Base-by-base conservation (phyloP, 148 eudicot species). In the Chenopodium album region DNA sequence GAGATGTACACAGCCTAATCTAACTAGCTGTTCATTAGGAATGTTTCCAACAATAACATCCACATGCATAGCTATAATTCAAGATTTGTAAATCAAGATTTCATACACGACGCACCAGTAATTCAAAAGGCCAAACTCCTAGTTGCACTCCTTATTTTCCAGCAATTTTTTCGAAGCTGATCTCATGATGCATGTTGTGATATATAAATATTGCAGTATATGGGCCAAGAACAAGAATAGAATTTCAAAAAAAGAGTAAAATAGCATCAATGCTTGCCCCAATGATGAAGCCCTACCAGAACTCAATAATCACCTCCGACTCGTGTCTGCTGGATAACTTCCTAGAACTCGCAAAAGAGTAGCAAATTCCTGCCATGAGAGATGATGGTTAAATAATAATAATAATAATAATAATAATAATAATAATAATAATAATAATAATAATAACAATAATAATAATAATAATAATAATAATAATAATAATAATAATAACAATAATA, bases 331-430 rank as follows among this genome's bases (percentile, higher is more conserved):
- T 0, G 93, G 95, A 78, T 90, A 92, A 84, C 95, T 90, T 59
- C 95, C 95, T 37, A 90, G 86, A 68, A 92, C 93, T 78, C 95
- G 89, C 79, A 92, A 79, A 86, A 90, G 85, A 62, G 92, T 88
- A 56, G 92, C 93, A 83, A 92, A 86, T 83, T 92, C 95, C 94
- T 92, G 89, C 73, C 54, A 65, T 77, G 76, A 76, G 9, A 22
- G 60, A 80, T 72, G 32, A 71, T 46, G n/a, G 14, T 48, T 47
- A 23, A 23, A 26, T 26, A 26, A 26, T 26, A 26, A 26, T 26
- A 26, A 26, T 26, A 26, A 26, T 26, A 26, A 26, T 26, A 23
- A 23, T 23, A 23, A 23, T 23, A 23, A 23, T 23, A 23, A 23
- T 23, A 23, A 23, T 23, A 23, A 23, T 23, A 23, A 23, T 23